These are phyloP conservation scores for Monosporozyma yasuniensis DNA, from an alignment of 805 yeast genomes.

Conservation along the genomic window DNA sequence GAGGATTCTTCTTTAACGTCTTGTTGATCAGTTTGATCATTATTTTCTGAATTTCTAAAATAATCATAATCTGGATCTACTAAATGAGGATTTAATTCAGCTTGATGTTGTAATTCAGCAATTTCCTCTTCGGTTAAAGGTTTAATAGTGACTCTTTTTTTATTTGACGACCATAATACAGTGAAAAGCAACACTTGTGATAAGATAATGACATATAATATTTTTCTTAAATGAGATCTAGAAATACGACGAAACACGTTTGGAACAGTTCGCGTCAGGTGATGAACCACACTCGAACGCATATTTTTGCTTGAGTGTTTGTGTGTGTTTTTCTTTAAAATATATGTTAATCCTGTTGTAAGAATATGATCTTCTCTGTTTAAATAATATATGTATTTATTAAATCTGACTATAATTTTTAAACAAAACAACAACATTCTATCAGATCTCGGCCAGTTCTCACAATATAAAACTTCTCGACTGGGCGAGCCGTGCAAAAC, in stretches of 20 bases:
- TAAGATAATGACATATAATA: neutral
- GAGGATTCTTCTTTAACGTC: neutral
- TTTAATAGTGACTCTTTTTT: neutral
- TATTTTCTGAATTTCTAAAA: neutral
- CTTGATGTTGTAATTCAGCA: neutral
- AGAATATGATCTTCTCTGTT: too few relatives aligned
- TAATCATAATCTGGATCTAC: conserved; percentile 3
- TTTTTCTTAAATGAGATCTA: neutral
- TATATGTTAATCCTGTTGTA: too few relatives aligned
- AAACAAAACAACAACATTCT: too few relatives aligned
- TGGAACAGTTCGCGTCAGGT: neutral
- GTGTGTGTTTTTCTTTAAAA: too few relatives aligned
- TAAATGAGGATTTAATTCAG: conserved; percentile 1
- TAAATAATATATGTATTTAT: too few relatives aligned
- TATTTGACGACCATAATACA: neutral
- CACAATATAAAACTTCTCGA: too few relatives aligned
- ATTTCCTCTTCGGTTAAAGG: neutral
- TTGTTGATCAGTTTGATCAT: neutral
- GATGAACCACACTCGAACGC: neutral
- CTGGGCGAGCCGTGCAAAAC: too few relatives aligned
- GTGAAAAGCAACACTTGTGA: neutral
- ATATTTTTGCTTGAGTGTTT: neutral
- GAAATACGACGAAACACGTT: neutral
- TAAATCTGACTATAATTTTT: too few relatives aligned
- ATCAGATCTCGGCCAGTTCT: too few relatives aligned